Evolutionary conservation across 768 basidiomycete species (phyloP), one percentile per base, ranked within the genome.

Genomic region (Lenzites betulinus): DNA sequence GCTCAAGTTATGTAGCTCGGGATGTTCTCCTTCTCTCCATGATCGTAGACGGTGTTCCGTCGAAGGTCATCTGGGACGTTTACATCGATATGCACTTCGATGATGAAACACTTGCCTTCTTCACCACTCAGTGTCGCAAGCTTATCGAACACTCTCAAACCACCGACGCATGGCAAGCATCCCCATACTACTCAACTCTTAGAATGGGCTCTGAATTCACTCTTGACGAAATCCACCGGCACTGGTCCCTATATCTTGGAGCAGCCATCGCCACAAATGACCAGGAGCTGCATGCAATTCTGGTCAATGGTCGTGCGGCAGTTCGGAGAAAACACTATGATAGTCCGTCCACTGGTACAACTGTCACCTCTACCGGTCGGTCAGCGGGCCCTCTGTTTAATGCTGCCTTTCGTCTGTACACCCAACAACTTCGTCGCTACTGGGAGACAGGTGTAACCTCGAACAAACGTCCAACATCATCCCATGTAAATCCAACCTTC

Each of bases 401-500:
- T n/a, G n/a, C n/a, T 62, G 71, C 1, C 68, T 67, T 18, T 30
- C 58, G 8, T 7, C 23, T 36, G 1, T 28, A 22, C 12, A 22
- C 52, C 15, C 26, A 64, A 2, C 36, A 54, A 3, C 74, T 70
- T 61, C 50, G 58, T 15, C 65, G 69, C 13, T 81, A 73, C 64
- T 81, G 81, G 79, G 68, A 71, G 42, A 75, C 76, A 0, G 82
- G 81, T 1, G 71, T 76, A 1, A 79, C 78, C 0, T 69, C 70
- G n/a, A 48, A 64, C 18, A 56, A 64, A 20, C 33, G 54, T 0
- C 58, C 55, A 2, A 51, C 67, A 1, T 52, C 58, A 20, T 74
- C 66, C 2, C 60, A 73, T 36, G 54, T 76, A 25, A 84, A 84
- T 59, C 81, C 82, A 2, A 79, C 79, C 0, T 82, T 82, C 51